Evolutionary conservation across 1,284 basidiomycete genomes (phyloP).

Genomic region (Ganoderma multipileum): DNA sequence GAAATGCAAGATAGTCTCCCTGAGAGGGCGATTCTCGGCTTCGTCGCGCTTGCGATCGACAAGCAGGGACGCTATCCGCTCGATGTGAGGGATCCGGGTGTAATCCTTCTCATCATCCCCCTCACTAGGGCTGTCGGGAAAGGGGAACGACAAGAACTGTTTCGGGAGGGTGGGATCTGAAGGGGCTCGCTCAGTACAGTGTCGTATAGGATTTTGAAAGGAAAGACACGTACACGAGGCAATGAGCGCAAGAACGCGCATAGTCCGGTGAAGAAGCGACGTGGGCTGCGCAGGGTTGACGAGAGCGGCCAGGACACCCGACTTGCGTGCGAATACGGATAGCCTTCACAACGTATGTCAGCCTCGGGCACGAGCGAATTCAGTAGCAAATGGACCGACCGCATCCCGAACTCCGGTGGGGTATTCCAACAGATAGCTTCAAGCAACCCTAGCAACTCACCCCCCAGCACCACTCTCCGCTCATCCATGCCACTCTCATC

Average conservation of each 20-base stretch:
- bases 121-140: conserved; percentile 24
- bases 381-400: conserved; percentile 43
- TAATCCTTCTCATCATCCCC: conserved; percentile 33
- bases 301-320: conserved; percentile 53
- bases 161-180: conserved; percentile 49
- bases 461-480: conserved; percentile 43
- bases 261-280: conserved; percentile 54
- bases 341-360: conserved; percentile 43
- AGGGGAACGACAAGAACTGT: conserved; percentile 43
- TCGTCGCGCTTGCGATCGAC: conserved; percentile 51
- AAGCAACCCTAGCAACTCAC: conserved; percentile 54
- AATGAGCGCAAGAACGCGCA: conserved; percentile 58
- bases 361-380: not conserved
- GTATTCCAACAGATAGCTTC: conserved; percentile 60
- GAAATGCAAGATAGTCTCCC: conserved; percentile 58
- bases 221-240: conserved; percentile 56
- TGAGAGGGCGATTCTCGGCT: conserved; percentile 51
- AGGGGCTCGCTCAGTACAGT: too few species aligned
- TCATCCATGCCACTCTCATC: conserved; percentile 34
- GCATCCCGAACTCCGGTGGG: conserved; percentile 49
- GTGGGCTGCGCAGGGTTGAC: conserved; percentile 56
- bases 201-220: not conserved
- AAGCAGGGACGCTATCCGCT: conserved; percentile 58
- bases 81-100: conserved; percentile 54
- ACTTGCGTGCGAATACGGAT: conserved; percentile 45